Evolutionary conservation across 306 rosid species (phyloP).

Genomic region (Phaseolus lunatus): DNA sequence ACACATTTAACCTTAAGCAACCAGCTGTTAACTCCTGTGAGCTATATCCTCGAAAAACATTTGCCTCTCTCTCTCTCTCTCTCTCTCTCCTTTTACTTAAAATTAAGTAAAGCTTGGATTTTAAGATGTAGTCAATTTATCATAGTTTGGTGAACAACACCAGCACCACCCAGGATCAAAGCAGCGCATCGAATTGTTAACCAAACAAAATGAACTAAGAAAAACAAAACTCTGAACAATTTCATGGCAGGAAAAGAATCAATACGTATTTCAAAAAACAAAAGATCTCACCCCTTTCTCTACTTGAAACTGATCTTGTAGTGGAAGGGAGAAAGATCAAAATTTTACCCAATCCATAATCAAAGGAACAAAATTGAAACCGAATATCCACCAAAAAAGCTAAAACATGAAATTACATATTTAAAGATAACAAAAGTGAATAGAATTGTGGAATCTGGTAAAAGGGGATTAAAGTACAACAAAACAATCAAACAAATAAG

Average conservation of each 20-base stretch:
- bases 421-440: constrained; percentile 1
- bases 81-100: background rate
- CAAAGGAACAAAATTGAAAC: constrained; percentile 17
- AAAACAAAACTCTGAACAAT: constrained; percentile 18
- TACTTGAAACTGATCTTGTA: constrained; percentile 1
- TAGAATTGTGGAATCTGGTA: constrained; percentile 13
- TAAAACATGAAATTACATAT: constrained; percentile 5
- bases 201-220: constrained; percentile 18
- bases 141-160: constrained; percentile 13
- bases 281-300: background rate
- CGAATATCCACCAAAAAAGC: background rate
- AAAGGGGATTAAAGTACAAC: background rate
- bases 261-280: background rate
- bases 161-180: constrained; percentile 17
- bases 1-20: background rate
- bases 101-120: background rate
- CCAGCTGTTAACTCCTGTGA: background rate
- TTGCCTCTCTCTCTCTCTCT: background rate
- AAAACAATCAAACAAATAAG: background rate
- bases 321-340: constrained; percentile 5
- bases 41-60: background rate
- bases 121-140: constrained; percentile 26
- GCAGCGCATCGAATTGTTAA: constrained; percentile 5
- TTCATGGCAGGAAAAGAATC: constrained; percentile 9
- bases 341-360: constrained; percentile 18